Evolutionary conservation across 2,329 filamentous ascomycete genomes (phyloP).

Genomic region (Ascosphaera apis): DNA sequence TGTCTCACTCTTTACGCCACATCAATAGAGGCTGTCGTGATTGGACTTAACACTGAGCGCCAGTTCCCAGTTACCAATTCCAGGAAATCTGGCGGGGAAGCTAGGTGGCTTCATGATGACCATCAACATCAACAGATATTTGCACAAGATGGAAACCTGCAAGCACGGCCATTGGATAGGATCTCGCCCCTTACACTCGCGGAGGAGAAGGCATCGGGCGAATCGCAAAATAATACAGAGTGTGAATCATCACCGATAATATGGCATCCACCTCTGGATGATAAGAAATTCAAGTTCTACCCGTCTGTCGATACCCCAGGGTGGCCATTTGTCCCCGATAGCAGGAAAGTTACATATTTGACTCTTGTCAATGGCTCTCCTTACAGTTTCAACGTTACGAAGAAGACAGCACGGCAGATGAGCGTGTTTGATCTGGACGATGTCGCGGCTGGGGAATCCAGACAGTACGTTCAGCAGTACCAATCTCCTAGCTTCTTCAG

Average conservation of each 20-base stretch:
- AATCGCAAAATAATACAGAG: neutral
- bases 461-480: constrained; percentile 9
- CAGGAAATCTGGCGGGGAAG: too few species aligned
- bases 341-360: constrained; percentile 7
- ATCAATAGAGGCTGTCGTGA: too few species aligned
- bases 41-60: too few species aligned
- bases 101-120: too few species aligned
- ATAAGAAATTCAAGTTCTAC: neutral
- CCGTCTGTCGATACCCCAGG: neutral
- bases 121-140: too few species aligned
- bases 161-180: neutral
- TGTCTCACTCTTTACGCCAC: too few species aligned
- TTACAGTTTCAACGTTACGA: constrained; percentile 13
- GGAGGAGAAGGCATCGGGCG: neutral
- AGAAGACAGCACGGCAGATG: constrained; percentile 16
- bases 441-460: constrained; percentile 11
- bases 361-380: constrained; percentile 20
- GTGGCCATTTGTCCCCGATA: neutral
- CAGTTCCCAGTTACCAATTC: too few species aligned
- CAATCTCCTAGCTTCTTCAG: constrained; percentile 5
- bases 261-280: neutral
- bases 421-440: constrained; percentile 16
- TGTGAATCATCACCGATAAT: neutral
- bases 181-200: neutral
- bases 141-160: neutral